Percentiles rank a stretch among this genome's conserved stretches.
These are phyloP conservation scores for Chaetothyriales sp. DNA, from an alignment of 2,329 filamentous ascomycete species.

Conservation along the genomic window DNA sequence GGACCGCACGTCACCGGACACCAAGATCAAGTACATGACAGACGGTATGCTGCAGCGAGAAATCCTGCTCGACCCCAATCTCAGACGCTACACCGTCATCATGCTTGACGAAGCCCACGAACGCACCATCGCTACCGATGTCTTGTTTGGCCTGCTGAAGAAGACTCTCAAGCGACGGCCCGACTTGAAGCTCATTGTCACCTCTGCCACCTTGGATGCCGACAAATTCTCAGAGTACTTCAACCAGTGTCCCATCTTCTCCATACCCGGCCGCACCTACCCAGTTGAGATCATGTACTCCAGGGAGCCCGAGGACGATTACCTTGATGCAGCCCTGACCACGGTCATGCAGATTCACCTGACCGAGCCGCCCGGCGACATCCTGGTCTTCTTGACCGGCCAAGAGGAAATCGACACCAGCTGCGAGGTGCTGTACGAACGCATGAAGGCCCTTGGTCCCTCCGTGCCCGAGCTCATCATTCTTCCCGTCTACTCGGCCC, in stretches of 20 bases:
- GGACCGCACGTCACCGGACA: slow-evolving; percentile 74
- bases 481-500: slow-evolving; percentile 85
- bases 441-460: slow-evolving; percentile 89
- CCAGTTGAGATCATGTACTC: slow-evolving; percentile 95
- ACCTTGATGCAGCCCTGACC: slow-evolving; percentile 82
- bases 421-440: slow-evolving; percentile 81
- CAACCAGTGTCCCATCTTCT: slow-evolving; percentile 89
- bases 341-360: slow-evolving; percentile 98
- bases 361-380: slow-evolving; percentile 82
- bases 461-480: slow-evolving; percentile 85
- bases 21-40: slow-evolving; percentile 98
- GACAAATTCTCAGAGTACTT: slow-evolving; percentile 98
- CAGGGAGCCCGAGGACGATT: slow-evolving; percentile 87
- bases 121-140: slow-evolving; percentile 87
- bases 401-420: slow-evolving; percentile 96
- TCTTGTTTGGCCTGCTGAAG: slow-evolving; percentile 85
- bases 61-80: slow-evolving; percentile 78
- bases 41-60: slow-evolving; percentile 96
- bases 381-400: slow-evolving; percentile 90
- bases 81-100: slow-evolving; percentile 84
- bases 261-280: slow-evolving; percentile 86
- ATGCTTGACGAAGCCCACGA: slow-evolving; percentile 99
- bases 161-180: slow-evolving; percentile 76
- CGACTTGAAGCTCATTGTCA: slow-evolving; percentile 90
- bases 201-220: slow-evolving; percentile 87